Evolutionary conservation across 2,329 filamentous ascomycete genomes (phyloP), one percentile per base, ranked within the genome.

Genomic region (Alternaria consortialis): DNA sequence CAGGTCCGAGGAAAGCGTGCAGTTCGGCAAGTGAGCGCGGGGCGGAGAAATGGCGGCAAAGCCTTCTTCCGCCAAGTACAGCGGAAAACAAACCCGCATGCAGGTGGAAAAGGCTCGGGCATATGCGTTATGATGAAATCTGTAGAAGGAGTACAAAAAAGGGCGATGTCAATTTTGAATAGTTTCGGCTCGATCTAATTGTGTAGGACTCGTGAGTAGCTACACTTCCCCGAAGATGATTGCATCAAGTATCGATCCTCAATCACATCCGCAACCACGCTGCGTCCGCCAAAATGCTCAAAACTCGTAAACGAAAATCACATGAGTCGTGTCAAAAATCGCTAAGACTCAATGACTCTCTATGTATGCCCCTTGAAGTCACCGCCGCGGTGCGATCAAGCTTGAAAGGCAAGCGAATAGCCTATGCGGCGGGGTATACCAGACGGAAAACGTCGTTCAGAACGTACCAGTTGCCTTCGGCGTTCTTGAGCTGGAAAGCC

Each of bases 381-480:
- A 36, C 50, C 15, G n/a, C 9, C 20, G 9, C 31, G 23, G 23
- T 39, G 27, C 34, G 25, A 12, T 29, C 39, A 34, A 36, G 40
- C 46, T 27, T 23, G 25, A 4, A 13, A 31, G 7, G 7, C 29
- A 32, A 39, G 53, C 40, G 31, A 11, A 44, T 40, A 32, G 51
- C 58, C 65, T 78, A 79, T 61, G 75, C 71, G 60, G 77, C 81
- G 46, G 82, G 79, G 81, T 91, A 94, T 71, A 97, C 87, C 64
- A 98, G 87, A 82, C 92, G 92, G 89, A 98, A 98, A 79, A 98
- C 83, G 80, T 98, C 94, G 85, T 98, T 97, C 84, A 90, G 90
- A 78, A 98, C 91, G 80, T 88, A 97, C 81, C 85, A 88, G 71
- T 88, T 90, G 52, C 74, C 69, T 56, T 93, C 90, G 58, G 94